These are phyloP conservation scores for Marasmius fiardii DNA, from an alignment of 1,284 basidiomycete species.

Conservation along the genomic window DNA sequence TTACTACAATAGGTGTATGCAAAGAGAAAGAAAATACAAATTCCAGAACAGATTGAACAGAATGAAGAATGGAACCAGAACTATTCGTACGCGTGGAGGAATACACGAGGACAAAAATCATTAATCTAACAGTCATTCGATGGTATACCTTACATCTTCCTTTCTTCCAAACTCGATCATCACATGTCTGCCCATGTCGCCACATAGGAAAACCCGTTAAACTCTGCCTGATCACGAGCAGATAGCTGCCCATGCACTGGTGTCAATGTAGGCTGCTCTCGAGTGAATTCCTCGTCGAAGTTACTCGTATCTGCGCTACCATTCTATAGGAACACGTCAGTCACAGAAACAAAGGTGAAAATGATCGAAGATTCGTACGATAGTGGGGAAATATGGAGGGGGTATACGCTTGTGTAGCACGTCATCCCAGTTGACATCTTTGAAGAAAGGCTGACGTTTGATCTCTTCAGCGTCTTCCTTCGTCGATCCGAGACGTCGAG, in stretches of 20 bases:
- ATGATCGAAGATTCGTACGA: conserved; percentile 54
- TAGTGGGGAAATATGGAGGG: conserved; percentile 95
- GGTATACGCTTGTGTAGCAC: conserved; percentile 95
- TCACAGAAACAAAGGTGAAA: conserved; percentile 8
- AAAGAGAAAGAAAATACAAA: conserved; percentile 6
- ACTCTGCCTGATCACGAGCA: conserved; percentile 91
- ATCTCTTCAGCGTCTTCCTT: conserved; percentile 96
- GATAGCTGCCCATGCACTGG: conserved; percentile 96
- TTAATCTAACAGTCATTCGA: conserved; percentile 23
- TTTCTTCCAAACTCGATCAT: conserved; percentile 25
- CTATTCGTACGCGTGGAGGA: conserved; percentile 26
- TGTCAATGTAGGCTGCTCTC: conserved; percentile 95
- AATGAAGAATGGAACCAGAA: conserved; percentile 16
- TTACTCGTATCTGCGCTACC: conserved; percentile 82
- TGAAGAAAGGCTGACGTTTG: conserved; percentile 98
- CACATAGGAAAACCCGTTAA: conserved; percentile 93
- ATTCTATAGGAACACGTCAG: conserved; percentile 42
- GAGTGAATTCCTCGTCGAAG: conserved; percentile 97
- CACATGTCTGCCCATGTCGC: conserved; percentile 74
- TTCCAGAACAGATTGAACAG: too few relatives aligned
- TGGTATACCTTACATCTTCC: conserved; percentile 11
- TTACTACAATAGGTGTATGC: conserved; percentile 11
- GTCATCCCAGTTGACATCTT: conserved; percentile 96
- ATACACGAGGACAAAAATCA: conserved; percentile 36
- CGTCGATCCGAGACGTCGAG: conserved; percentile 89